Conservation (phyloP, 2,329 filamentous ascomycete species). For the Aspergillus fructus region DNA sequence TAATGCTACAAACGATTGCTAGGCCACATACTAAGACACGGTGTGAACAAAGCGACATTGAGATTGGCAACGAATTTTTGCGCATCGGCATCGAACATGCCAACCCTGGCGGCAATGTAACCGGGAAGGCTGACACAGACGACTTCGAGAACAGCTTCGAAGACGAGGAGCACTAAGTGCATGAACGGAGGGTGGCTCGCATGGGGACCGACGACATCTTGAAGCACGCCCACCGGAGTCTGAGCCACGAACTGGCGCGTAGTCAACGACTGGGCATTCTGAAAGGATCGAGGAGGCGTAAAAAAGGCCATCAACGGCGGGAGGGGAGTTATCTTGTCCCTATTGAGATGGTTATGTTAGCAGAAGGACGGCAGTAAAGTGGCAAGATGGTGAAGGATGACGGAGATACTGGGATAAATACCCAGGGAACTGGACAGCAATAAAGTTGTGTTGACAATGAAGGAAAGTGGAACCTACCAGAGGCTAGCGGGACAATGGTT, state of each 20-base stretch:
- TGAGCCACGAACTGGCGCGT: slow-evolving; percentile 24
- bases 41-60: slow-evolving; percentile 94
- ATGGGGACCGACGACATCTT: slow-evolving; percentile 26
- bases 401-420: not conserved
- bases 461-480: slow-evolving; percentile 9
- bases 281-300: slow-evolving; percentile 49
- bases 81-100: slow-evolving; percentile 91
- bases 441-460: slow-evolving; percentile 2
- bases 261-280: slow-evolving; percentile 38
- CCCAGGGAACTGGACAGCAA: not conserved
- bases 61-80: slow-evolving; percentile 97
- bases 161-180: slow-evolving; percentile 76
- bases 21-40: slow-evolving; percentile 75
- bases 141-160: slow-evolving; percentile 91
- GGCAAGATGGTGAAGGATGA: not conserved
- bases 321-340: not conserved
- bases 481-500: not conserved
- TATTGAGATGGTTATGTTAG: not conserved
- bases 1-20: slow-evolving; percentile 7
- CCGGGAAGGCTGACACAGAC: slow-evolving; percentile 93
- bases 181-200: slow-evolving; percentile 50
- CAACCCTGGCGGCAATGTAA: slow-evolving; percentile 84
- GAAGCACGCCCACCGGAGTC: slow-evolving; percentile 23
- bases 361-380: not conserved
- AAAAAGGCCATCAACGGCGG: slow-evolving; percentile 43